These are phyloP conservation scores for Morella rubra DNA, from an alignment of 306 rosid genomes.

Conservation along the genomic window DNA sequence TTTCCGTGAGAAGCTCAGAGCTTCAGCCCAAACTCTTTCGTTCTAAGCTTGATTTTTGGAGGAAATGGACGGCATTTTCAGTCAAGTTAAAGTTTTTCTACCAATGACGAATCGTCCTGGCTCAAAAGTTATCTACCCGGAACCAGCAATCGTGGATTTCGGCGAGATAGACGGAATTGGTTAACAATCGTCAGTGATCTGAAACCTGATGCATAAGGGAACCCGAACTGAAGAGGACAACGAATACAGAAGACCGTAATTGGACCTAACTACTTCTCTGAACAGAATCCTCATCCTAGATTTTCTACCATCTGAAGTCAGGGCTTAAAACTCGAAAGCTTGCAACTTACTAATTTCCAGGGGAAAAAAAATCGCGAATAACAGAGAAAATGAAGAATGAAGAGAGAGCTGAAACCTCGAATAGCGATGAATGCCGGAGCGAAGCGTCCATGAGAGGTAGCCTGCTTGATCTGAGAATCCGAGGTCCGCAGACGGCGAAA, in stretches of 20 bases:
- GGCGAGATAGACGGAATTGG: neutral
- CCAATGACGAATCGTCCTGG: neutral
- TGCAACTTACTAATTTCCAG: neutral
- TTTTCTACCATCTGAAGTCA: neutral
- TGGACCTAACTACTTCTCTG: neutral
- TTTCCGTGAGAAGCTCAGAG: neutral
- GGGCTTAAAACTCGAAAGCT: neutral
- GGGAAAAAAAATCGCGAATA: neutral
- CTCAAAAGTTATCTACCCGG: neutral
- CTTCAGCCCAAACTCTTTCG: neutral
- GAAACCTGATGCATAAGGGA: neutral
- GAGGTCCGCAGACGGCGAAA: neutral
- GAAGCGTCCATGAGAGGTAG: neutral
- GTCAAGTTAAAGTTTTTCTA: no score
- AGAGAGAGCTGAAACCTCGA: conserved; percentile 10
- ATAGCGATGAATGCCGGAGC: neutral
- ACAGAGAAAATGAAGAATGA: neutral
- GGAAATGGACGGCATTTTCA: neutral
- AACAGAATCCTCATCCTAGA: neutral
- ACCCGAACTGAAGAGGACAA: no score
- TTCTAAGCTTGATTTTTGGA: neutral
- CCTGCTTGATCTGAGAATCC: neutral
- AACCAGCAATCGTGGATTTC: neutral
- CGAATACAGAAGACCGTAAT: neutral
- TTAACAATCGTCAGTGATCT: neutral